Evolutionary conservation across 192 early-diverging fungal species (phyloP), one percentile per base, ranked within the genome.

Genomic region (Coemansia sp.): DNA sequence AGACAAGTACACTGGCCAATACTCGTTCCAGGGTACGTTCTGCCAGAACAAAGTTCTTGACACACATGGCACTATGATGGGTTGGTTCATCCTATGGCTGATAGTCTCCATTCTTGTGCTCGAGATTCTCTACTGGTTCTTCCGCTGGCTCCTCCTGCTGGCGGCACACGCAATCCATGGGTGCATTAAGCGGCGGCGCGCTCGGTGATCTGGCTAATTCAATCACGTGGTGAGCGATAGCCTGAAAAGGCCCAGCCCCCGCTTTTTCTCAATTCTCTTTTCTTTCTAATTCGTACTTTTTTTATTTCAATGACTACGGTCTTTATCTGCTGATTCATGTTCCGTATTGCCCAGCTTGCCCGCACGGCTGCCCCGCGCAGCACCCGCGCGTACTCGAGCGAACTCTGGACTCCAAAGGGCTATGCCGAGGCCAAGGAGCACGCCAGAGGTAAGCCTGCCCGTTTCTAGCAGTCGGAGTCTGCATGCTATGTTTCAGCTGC

Each of bases 11-110:
- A 78, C 77, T 20, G 88, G 88, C 11, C 86, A 87, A 85, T 91
- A 91, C 63, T 85, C 84, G 38, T 91, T 91, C 63, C 78, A 84
- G 49, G 85, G 82, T 1, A 79, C 82, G 5, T 87, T 82, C 64
- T 91, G 89, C 64, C 86, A 90, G 56, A 62, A 76, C 26, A 61
- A 85, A 36, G 46, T 68, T 18, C 36, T 88, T 8, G 56, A 62
- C 14, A 58, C 86, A 5, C 79, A 85, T 48, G 60, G 57, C 47
- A 12, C 55, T 0, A 75, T 75, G 73, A 63, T 75, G 63, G 73
- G 73, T n/a, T 75, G 66, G 67, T 66, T 75, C 63, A 59, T 75
- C 50, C 52, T 75, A 47, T 75, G 73, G 73, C 63, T 75, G 9
- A 36, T 75, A 2, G 51, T 75, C 15, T 37, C 60, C n/a, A 75